These are phyloP conservation scores for Amaranthus tricolor DNA, from an alignment of 179 eudicot species.

Conservation along the genomic window DNA sequence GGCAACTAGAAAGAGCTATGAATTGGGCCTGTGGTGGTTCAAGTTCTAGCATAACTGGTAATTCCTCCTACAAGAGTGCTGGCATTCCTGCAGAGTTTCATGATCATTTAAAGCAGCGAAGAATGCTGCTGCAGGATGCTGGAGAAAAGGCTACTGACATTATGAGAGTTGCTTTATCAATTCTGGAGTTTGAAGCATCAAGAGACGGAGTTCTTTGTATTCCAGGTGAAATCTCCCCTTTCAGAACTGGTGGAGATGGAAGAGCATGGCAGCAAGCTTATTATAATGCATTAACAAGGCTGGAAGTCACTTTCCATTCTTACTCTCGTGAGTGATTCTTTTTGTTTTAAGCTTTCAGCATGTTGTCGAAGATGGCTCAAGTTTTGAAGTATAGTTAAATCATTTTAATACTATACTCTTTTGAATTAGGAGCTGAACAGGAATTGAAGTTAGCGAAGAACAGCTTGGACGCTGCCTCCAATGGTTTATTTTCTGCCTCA, in stretches of 20 bases:
- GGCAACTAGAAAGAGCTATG: slow-evolving; percentile 99
- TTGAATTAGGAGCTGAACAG: slow-evolving; percentile 74
- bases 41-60: slow-evolving; percentile 46
- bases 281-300: slow-evolving; percentile 64
- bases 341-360: slow-evolving; percentile 1
- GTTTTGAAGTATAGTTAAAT: not conserved
- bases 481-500: slow-evolving; percentile 70
- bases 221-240: slow-evolving; percentile 56
- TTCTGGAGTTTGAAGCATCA: slow-evolving; percentile 94
- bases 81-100: slow-evolving; percentile 92
- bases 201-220: slow-evolving; percentile 75
- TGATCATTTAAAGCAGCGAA: slow-evolving; percentile 74
- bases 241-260: slow-evolving; percentile 59
- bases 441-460: slow-evolving; percentile 84
- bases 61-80: slow-evolving; percentile 44
- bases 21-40: slow-evolving; percentile 99
- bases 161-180: slow-evolving; percentile 61
- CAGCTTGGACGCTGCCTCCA: slow-evolving; percentile 85
- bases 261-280: slow-evolving; percentile 87
- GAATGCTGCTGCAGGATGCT: slow-evolving; percentile 64
- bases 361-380: not conserved
- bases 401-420: slow-evolving; percentile 7
- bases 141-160: slow-evolving; percentile 74
- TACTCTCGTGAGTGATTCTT: slow-evolving; percentile 63
- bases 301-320: slow-evolving; percentile 80